phyloP scores from a whole-genome alignment of 257 asterid genomes.

The Cinchona pubescens region DNA sequence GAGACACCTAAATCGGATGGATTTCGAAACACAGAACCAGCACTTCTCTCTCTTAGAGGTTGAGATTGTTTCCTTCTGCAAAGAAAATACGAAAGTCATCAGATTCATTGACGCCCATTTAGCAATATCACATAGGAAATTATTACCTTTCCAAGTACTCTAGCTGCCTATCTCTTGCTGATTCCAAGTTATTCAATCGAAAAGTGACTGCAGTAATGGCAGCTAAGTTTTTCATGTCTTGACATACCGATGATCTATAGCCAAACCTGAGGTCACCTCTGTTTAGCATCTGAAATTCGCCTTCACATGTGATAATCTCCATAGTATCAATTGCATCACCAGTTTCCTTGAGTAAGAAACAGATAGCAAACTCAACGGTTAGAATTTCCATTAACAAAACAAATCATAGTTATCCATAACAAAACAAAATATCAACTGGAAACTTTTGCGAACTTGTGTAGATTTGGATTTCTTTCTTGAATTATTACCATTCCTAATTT shows the following conservation, averaged over 20 bases:
- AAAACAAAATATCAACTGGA: no score
- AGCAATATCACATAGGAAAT: not conserved
- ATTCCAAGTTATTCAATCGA: slow-evolving; percentile 23
- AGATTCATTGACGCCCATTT: not conserved
- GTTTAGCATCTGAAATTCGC: slow-evolving; percentile 21
- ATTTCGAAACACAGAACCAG: slow-evolving; percentile 46
- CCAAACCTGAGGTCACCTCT: slow-evolving; percentile 28
- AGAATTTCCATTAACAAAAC: not conserved
- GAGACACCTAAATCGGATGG: slow-evolving; percentile 27
- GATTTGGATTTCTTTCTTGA: no score
- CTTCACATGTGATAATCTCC: slow-evolving; percentile 37
- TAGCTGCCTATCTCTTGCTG: slow-evolving; percentile 31
- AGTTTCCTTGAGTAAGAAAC: slow-evolving; percentile 33
- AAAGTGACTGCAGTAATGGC: slow-evolving; percentile 45
- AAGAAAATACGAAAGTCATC: not conserved
- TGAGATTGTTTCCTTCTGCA: slow-evolving; percentile 45
- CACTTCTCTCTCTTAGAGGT: slow-evolving; percentile 37
- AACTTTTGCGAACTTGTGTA: no score
- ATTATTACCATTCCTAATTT: no score
- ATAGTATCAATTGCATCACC: slow-evolving; percentile 31
- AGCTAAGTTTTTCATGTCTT: slow-evolving; percentile 39
- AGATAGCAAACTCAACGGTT: not conserved
- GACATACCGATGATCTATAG: slow-evolving; percentile 40
- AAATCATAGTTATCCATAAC: no score
- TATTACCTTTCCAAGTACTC: slow-evolving; percentile 39